Evolutionary conservation across 2,329 filamentous ascomycete species (phyloP).

Genomic region (Diaporthe citri): DNA sequence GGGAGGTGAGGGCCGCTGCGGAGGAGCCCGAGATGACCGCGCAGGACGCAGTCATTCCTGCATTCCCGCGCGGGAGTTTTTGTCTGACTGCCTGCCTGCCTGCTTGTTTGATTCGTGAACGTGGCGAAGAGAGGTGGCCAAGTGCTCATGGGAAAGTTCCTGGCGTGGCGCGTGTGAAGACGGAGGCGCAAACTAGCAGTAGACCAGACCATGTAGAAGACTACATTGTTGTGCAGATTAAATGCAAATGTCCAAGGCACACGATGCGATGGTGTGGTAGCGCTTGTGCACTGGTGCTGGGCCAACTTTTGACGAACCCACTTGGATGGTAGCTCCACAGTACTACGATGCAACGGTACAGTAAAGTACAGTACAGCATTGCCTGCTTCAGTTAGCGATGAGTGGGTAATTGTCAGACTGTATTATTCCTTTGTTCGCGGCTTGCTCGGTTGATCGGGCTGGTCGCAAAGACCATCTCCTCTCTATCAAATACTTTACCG

Average conservation of each 20-base stretch:
- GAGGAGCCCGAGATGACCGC: slow-evolving; percentile 6
- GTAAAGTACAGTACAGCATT: not conserved
- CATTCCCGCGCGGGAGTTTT: slow-evolving; percentile 18
- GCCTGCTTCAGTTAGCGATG: not conserved
- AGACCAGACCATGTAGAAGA: not conserved
- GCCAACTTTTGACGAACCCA: slow-evolving; percentile 18
- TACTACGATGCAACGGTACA: slow-evolving; percentile 1
- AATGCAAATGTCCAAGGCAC: not conserved
- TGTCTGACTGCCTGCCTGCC: not conserved
- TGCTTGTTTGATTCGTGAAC: not conserved
- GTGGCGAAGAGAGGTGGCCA: not conserved
- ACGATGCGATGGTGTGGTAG: slow-evolving; percentile 24
- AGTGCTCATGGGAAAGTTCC: not conserved
- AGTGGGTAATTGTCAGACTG: not conserved
- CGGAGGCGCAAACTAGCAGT: not conserved
- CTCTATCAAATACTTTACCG: not conserved
- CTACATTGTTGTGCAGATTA: slow-evolving; percentile 2
- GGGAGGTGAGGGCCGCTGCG: not conserved
- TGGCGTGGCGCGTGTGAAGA: not conserved
- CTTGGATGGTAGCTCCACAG: slow-evolving; percentile 29
- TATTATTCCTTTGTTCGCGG: not conserved
- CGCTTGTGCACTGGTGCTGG: slow-evolving; percentile 24
- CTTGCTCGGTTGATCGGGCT: not conserved
- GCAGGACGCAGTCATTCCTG: slow-evolving; percentile 10
- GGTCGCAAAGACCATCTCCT: not conserved